A percentile compares a stretch with the other conserved stretches of the same genome.
Conservation (phyloP, 805 yeast species). For the Candida vartiovaarae region DNA sequence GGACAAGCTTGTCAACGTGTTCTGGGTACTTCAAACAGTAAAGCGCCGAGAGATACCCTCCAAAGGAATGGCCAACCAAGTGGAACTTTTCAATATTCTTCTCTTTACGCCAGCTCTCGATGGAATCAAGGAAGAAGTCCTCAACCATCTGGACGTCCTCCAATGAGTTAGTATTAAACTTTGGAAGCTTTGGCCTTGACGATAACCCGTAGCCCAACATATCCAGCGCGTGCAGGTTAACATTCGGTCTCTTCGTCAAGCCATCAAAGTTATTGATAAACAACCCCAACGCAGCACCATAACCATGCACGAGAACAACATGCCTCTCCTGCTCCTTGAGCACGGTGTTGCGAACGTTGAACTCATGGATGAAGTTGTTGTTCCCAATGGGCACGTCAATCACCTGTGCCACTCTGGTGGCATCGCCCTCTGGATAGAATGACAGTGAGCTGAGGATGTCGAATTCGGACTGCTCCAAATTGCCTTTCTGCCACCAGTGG, state of each 20-base stretch:
- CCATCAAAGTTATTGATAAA: slow-evolving; percentile 59
- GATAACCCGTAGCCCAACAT: slow-evolving; percentile 57
- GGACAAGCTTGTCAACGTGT: slow-evolving; percentile 41
- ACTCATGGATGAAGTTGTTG: slow-evolving; percentile 58
- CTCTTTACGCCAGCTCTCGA: slow-evolving; percentile 52
- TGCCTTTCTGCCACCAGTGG: slow-evolving; percentile 36
- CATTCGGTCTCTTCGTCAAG: slow-evolving; percentile 42
- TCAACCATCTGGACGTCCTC: slow-evolving; percentile 28
- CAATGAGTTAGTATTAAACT: slow-evolving; percentile 11
- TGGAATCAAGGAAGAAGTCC: slow-evolving; percentile 33
- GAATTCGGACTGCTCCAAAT: slow-evolving; percentile 34
- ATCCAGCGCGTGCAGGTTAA: slow-evolving; percentile 53
- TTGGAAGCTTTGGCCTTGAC: slow-evolving; percentile 39
- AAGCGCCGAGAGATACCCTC: slow-evolving; percentile 59
- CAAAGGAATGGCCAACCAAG: slow-evolving; percentile 63
- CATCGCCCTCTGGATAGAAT: slow-evolving; percentile 48
- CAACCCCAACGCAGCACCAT: slow-evolving; percentile 79
- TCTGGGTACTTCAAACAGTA: slow-evolving; percentile 52
- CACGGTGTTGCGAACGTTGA: slow-evolving; percentile 46
- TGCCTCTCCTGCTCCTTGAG: slow-evolving; percentile 29
- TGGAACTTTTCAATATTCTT: slow-evolving; percentile 44
- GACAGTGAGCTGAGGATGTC: slow-evolving; percentile 51
- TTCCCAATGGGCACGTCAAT: slow-evolving; percentile 50
- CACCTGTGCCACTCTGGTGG: slow-evolving; percentile 37
- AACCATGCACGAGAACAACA: slow-evolving; percentile 74